Percentiles rank a stretch among this genome's conserved stretches.
Evolutionary conservation across 495 filamentous ascomycete genomes (phyloP).

Genomic region (Penicillium tannophilum): DNA sequence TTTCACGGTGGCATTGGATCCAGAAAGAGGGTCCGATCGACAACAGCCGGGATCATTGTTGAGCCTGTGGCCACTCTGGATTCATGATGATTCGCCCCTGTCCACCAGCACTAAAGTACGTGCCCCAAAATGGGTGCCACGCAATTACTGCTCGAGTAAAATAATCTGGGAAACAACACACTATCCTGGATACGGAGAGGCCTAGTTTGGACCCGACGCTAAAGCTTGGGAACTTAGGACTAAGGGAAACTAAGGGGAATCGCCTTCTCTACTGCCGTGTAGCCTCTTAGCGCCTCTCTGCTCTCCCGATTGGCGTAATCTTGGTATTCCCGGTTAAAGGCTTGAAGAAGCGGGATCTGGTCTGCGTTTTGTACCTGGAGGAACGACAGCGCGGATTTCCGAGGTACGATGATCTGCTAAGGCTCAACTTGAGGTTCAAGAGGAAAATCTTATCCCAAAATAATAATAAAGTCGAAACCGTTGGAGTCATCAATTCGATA

Average conservation of each 20-base stretch:
- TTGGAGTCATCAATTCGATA: background rate
- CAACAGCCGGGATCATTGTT: constrained; percentile 10
- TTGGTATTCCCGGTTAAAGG: constrained; percentile 3
- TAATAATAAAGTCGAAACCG: background rate
- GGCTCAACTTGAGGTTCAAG: background rate
- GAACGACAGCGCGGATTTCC: constrained; percentile 1
- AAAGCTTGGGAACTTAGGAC: background rate
- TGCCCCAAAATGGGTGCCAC: constrained; percentile 13
- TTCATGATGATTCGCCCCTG: constrained; percentile 19
- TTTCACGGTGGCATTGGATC: constrained; percentile 4
- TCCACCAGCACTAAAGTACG: constrained; percentile 8
- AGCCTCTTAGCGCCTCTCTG: constrained; percentile 1
- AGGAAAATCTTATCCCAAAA: background rate
- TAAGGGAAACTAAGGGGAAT: constrained; percentile 3
- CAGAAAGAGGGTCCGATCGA: constrained; percentile 21
- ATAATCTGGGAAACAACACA: background rate
- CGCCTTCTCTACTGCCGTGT: constrained; percentile 1
- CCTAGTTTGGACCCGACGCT: constrained; percentile 1
- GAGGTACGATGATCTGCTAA: background rate
- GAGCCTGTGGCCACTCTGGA: constrained; percentile 11
- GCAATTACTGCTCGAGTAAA: constrained; percentile 11
- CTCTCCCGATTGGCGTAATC: constrained; percentile 7
- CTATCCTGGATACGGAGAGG: background rate
- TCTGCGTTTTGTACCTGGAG: background rate
- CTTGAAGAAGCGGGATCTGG: constrained; percentile 6